A percentile compares a stretch with the other conserved stretches of the same genome.
These are phyloP conservation scores for Aspergillus hiratsukae DNA, from an alignment of 2,329 filamentous ascomycete genomes.

Conservation along the genomic window DNA sequence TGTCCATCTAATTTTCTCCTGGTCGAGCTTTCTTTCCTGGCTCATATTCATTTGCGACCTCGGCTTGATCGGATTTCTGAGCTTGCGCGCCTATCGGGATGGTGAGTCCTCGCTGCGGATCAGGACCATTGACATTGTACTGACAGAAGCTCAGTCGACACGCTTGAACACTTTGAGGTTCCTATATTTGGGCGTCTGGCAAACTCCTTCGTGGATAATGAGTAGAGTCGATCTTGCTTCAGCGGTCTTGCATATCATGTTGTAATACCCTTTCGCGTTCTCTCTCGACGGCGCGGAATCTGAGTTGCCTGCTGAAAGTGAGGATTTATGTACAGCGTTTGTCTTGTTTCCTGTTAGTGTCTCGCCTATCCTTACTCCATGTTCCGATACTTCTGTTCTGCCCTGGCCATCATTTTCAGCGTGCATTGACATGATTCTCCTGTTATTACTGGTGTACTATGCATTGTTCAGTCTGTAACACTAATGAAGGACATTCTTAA, in stretches of 20 bases:
- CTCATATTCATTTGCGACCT: slow-evolving; percentile 73
- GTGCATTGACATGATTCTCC: neutral
- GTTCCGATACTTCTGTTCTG: neutral
- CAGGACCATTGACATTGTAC: neutral
- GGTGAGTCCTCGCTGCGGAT: slow-evolving; percentile 47
- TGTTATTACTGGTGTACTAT: neutral
- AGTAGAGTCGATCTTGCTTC: slow-evolving; percentile 42
- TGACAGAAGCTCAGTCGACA: slow-evolving; percentile 49
- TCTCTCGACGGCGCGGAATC: neutral
- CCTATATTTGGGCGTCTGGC: slow-evolving; percentile 82
- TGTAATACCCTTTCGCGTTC: neutral
- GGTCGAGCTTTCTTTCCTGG: slow-evolving; percentile 81
- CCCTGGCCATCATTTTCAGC: neutral
- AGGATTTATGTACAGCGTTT: neutral
- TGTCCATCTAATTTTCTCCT: slow-evolving; percentile 79
- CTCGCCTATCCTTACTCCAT: neutral
- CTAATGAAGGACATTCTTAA: neutral
- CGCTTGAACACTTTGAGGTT: slow-evolving; percentile 69
- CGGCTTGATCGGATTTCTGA: slow-evolving; percentile 69
- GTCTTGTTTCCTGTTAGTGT: neutral
- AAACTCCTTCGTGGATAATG: slow-evolving; percentile 85
- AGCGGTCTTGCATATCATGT: neutral
- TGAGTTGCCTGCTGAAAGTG: neutral
- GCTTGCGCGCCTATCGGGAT: slow-evolving; percentile 76
- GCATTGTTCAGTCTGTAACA: neutral